Evolutionary conservation across 1,139 yeast genomes (phyloP).

Genomic region (Chernovozyma aurita): DNA sequence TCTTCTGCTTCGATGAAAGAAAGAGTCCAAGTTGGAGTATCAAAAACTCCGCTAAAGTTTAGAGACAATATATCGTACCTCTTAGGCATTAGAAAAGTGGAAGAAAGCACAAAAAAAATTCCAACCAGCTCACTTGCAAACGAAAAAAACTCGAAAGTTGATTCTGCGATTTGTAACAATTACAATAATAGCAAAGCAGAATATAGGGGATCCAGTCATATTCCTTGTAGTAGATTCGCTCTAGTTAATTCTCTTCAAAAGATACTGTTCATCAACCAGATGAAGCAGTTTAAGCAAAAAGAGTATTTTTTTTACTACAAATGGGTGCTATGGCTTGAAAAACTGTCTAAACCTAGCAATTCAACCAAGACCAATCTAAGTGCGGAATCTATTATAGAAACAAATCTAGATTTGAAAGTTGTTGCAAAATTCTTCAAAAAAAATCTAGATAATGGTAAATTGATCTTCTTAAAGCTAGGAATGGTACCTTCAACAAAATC

Average conservation of each 20-base stretch:
- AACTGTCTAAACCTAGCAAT: not conserved
- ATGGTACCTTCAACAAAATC: conserved; percentile 13
- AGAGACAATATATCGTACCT: conserved; percentile 4
- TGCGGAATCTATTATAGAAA: conserved; percentile 13
- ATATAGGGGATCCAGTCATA: too few species aligned
- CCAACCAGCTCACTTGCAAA: too few species aligned
- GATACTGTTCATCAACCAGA: conserved; percentile 11
- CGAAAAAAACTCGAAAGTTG: too few species aligned
- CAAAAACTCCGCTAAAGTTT: conserved; percentile 4
- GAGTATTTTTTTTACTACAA: conserved; percentile 17
- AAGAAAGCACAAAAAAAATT: too few species aligned
- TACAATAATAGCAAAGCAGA: too few species aligned
- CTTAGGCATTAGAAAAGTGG: conserved; percentile 1
- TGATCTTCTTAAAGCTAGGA: conserved; percentile 13
- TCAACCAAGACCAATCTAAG: not conserved
- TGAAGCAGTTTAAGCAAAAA: conserved; percentile 8
- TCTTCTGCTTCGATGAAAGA: too few species aligned
- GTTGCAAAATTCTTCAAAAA: conserved; percentile 2
- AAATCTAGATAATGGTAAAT: not conserved
- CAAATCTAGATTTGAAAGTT: conserved; percentile 13
- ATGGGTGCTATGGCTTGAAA: conserved; percentile 16
- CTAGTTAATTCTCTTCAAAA: conserved; percentile 12
- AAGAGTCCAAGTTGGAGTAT: too few species aligned
- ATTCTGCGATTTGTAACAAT: too few species aligned
- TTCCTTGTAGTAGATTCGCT: conserved; percentile 17